Evolutionary conservation across 371 early-diverging fungal genomes (phyloP), one percentile per base, ranked within the genome.

Genomic region (Choanephora cucurbitarum): DNA sequence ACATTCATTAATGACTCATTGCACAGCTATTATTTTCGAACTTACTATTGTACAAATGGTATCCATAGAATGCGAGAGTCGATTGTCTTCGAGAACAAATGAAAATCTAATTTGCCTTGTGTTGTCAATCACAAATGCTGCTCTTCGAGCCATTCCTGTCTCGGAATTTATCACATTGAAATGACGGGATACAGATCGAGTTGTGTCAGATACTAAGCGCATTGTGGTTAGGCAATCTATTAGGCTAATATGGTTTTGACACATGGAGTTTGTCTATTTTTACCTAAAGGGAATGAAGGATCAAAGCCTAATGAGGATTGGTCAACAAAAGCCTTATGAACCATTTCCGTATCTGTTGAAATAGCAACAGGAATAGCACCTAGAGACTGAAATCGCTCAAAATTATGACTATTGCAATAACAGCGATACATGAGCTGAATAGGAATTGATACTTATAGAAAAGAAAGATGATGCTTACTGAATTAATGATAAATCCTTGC

Each of bases 1-100:
- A n/a, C n/a, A n/a, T n/a, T n/a, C n/a, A n/a, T n/a, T n/a, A n/a
- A n/a, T n/a, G n/a, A n/a, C n/a, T n/a, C n/a, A n/a, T n/a, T n/a
- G n/a, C n/a, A n/a, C n/a, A n/a, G n/a, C n/a, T n/a, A n/a, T n/a
- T n/a, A n/a, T n/a, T n/a, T n/a, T n/a, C n/a, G n/a, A 33, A 53
- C 60, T 57, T 62, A 69, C 70, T 40, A 69, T 44, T 8, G 53
- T 42, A 44, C 69, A 54, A 55, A 73, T 64, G 51, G 67, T 64
- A 51, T 64, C 60, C 41, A 73, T 66, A 40, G 69, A 64, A 57
- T 73, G 70, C 1, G 49, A 44, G 21, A 69, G 34, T 57, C 67
- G 39, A 45, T 62, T 52, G 49, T 73, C 65, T 34, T 65, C 67
- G 13, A 69, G 32, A 6, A 69, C 49, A 58, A 66, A 66, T 5